Base-by-base conservation (phyloP, 1,284 basidiomycete species). In the Paramarasmius palmivorus region DNA sequence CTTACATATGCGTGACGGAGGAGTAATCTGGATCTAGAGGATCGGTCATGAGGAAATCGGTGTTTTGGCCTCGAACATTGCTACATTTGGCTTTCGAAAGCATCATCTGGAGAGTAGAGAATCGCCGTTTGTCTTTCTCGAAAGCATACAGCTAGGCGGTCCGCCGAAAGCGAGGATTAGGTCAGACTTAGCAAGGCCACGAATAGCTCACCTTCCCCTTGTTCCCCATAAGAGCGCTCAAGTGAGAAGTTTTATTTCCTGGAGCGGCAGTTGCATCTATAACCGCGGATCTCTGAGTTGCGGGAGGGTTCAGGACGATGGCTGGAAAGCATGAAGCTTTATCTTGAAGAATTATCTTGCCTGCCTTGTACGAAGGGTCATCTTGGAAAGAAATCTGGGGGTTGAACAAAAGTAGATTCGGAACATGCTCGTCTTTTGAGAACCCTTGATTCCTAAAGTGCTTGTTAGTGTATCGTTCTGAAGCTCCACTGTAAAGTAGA, bases 281-380 rank as follows among this genome's bases (percentile, higher is more conserved):
- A 34, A 95, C 92, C 17, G 83, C 72, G 40, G 72, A 68, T 35
- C 75, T 65, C 41, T 79, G 74, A 32, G 63, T 67, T 1, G 74
- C 68, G 15, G 86, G 86, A 52, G 90, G 83, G 42, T 77, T 70
- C 29, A 98, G 80, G 4, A 98, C 82, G 52, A 85, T 77, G 0
- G 96, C 94, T 8, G 97, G 95, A 68, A 99, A 95, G 72, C 97
- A 99, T 45, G 92, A 95, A 12, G 97, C 96, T 68, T 98, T 96
- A 71, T 99, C 97, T 70, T 99, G 97, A 8, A 98, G 75, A 54
- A 99, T 94, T 29, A 99, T 73, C 62, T 84, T 87, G 32, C 92
- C 92, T n/a, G 78, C 70, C 55, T 73, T 74, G 70, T 93, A 95
- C 3, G 84, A 71, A 1, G 71, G 65, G 63, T 86, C 83, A 26